These are phyloP conservation scores for Chytriomyces hyalinus DNA, from an alignment of 192 early-diverging fungal species.

Conservation along the genomic window DNA sequence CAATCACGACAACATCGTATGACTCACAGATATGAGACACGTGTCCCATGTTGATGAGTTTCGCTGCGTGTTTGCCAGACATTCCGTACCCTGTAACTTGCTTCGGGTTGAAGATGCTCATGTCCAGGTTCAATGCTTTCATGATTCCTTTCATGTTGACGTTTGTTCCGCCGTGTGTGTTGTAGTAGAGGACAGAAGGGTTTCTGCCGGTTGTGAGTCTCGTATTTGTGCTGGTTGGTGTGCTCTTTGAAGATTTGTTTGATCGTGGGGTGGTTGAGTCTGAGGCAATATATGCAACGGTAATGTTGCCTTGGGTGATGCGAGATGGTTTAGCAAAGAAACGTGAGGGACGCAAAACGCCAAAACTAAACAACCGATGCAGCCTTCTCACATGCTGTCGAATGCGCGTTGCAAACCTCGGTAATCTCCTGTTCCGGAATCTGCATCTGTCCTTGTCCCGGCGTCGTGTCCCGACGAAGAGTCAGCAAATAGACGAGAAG, in stretches of 20 bases:
- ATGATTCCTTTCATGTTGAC: slow-evolving; percentile 19
- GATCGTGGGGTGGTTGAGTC: background rate
- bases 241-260: background rate
- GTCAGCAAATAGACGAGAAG: background rate
- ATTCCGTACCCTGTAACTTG: slow-evolving; percentile 10
- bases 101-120: slow-evolving; percentile 18
- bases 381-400: background rate
- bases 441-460: background rate
- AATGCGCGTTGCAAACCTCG: background rate
- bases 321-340: background rate
- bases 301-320: background rate
- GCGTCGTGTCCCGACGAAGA: background rate
- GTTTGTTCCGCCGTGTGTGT: slow-evolving; percentile 17
- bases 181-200: slow-evolving; percentile 21
- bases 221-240: background rate
- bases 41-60: slow-evolving; percentile 1
- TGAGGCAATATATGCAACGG: background rate
- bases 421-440: background rate
- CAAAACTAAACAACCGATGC: background rate
- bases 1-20: slow-evolving; percentile 27
- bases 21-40: background rate
- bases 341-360: background rate
- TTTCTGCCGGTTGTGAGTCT: background rate
- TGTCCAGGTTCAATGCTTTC: background rate
- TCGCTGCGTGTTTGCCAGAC: background rate